Evolutionary conservation across 163 green algal genomes (phyloP).

Genomic region (Chloromonas sp.): DNA sequence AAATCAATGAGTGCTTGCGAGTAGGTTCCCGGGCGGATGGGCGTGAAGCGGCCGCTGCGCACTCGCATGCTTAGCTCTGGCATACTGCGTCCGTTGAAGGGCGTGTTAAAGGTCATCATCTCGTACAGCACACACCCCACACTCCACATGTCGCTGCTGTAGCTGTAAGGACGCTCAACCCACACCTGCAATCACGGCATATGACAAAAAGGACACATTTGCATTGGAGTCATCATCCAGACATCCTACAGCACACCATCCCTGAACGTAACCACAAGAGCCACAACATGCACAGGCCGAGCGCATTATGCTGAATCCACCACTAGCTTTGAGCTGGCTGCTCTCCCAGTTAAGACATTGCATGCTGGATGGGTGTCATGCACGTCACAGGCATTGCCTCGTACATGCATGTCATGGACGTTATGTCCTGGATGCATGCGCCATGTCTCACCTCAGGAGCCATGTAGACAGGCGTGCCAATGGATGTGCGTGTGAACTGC

Average conservation of each 20-base stretch:
- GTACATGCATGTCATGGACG: too few species aligned
- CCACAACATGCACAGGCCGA: too few species aligned
- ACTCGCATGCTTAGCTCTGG: constrained; percentile 70
- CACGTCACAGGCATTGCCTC: too few species aligned
- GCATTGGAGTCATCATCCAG: too few species aligned
- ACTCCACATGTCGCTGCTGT: constrained; percentile 74
- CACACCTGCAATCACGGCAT: constrained; percentile 44
- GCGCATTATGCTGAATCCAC: too few species aligned
- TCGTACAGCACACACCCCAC: constrained; percentile 79
- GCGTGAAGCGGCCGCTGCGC: constrained; percentile 42
- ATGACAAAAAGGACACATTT: too few species aligned
- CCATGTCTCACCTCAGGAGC: constrained; percentile 37
- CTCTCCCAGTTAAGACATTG: too few species aligned
- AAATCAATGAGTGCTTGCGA: constrained; percentile 38
- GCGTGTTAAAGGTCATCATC: constrained; percentile 76
- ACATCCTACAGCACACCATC: too few species aligned
- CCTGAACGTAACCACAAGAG: too few species aligned
- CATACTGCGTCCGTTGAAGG: constrained; percentile 72
- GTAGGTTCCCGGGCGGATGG: constrained; percentile 36
- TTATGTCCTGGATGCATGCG: too few species aligned
- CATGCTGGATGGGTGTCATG: too few species aligned
- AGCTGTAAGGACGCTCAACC: constrained; percentile 68
- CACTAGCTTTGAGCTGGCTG: too few species aligned
- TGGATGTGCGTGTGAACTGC: constrained; percentile 69
- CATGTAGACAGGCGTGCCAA: constrained; percentile 66